phyloP scores from a whole-genome alignment of 176 grass and related monocot species.

The Pontederia paniculata region DNA sequence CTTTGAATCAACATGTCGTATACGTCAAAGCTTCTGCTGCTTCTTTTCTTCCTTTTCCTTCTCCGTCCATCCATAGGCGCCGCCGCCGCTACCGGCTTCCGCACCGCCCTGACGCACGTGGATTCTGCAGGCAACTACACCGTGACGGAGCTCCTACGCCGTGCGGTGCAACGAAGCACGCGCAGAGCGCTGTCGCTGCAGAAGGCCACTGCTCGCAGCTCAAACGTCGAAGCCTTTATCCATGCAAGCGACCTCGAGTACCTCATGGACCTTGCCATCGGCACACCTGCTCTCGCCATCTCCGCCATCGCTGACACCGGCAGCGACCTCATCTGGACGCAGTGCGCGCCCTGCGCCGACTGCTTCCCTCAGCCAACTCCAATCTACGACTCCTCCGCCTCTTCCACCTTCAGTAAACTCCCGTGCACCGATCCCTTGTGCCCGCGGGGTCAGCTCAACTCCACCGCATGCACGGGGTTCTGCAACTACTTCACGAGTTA shows the following conservation, averaged over 20 bases:
- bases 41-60: neutral
- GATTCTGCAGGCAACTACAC: conserved; percentile 9
- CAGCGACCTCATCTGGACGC: conserved; percentile 67
- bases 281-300: conserved; percentile 41
- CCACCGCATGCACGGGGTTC: neutral
- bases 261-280: conserved; percentile 53
- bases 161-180: neutral
- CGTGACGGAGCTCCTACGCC: neutral
- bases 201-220: neutral
- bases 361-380: conserved; percentile 40
- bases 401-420: neutral
- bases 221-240: neutral
- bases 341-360: conserved; percentile 36
- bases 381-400: conserved; percentile 33
- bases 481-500: neutral
- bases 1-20: too few relatives aligned
- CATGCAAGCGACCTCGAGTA: conserved; percentile 20
- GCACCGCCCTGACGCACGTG: conserved; percentile 5
- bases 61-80: neutral
- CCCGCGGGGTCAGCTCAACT: neutral
- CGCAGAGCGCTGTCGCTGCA: neutral
- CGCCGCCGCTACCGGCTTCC: neutral
- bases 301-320: conserved; percentile 47
- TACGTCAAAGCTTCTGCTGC: neutral
- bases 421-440: neutral